These are phyloP conservation scores for Cantharellus anzutake DNA, from an alignment of 768 basidiomycete genomes.

Conservation along the genomic window DNA sequence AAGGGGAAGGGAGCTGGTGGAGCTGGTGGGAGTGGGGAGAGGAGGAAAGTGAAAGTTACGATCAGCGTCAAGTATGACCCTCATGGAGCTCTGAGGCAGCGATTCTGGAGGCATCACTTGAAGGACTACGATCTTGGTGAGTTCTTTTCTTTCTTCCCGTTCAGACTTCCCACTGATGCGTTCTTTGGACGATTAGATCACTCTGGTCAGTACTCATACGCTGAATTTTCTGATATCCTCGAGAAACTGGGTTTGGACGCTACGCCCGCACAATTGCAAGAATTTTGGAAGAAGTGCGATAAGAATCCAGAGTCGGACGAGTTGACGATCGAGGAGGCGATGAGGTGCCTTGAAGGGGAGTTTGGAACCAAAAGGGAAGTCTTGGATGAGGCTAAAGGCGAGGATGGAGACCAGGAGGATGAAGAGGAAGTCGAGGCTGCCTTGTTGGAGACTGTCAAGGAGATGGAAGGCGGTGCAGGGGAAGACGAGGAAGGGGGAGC, in stretches of 20 bases:
- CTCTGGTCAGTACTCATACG: constrained; percentile 27
- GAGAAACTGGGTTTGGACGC: constrained; percentile 92
- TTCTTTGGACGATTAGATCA: not conserved
- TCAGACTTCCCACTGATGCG: not conserved
- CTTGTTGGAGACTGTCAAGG: not conserved
- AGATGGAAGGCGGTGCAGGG: not conserved
- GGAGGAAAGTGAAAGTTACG: not conserved
- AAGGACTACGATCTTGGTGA: not conserved
- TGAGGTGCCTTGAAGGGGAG: constrained; percentile 71
- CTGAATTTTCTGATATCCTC: constrained; percentile 86
- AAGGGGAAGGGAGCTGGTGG: too few species aligned
- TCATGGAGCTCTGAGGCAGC: constrained; percentile 1
- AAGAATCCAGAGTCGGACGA: constrained; percentile 50
- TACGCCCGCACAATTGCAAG: constrained; percentile 51
- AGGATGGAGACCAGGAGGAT: not conserved
- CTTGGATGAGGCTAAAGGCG: not conserved
- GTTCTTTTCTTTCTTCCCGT: not conserved
- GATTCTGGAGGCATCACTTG: not conserved
- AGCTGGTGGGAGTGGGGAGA: too few species aligned
- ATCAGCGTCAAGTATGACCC: not conserved
- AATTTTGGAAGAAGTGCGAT: constrained; percentile 56
- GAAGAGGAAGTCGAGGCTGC: not conserved
- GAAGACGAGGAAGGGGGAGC: not conserved
- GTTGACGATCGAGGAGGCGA: constrained; percentile 56
- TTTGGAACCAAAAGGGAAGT: constrained; percentile 19